Base-by-base conservation (phyloP, 164 flowering plant genomes). In the Tetracentron sinense region DNA sequence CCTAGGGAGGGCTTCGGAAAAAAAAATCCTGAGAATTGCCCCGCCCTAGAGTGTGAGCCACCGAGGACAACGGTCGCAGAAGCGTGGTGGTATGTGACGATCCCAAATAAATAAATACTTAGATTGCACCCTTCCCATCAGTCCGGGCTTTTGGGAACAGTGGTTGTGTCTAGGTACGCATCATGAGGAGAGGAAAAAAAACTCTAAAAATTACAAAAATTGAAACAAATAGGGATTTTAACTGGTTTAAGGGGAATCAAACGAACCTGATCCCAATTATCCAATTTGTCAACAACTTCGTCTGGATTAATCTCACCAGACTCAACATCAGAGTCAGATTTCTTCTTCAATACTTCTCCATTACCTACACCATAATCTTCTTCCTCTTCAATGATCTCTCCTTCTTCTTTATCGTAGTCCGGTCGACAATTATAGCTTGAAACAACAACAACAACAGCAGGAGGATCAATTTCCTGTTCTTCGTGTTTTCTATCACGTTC, bases 321-420 rank as follows among this genome's bases (percentile, higher is more conserved):
- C 63, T 85, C 90, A 8, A 50, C 75, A 57, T 77, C 84, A 15
- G 86, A 83, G 11, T 67, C 73, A 25, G 12, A 25, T 31, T 62
- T 67, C 67, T 44, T 65, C 52, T 63, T 66, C 67, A 1, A 35
- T 16, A 67, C 29, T 2, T 47, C 67, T 16, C 42, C 64, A 17
- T 42, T 46, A 21, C 28, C 60, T 27, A 19, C 71, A 23, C 48
- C 75, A 42, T 20, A 38, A n/a, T 7, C 70, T 15, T 75, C 83
- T 29, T 70, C 83, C 28, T 90, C 96, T 23, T 90, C 98, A 16
- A 90, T 79, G 71, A 94, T 94, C 75, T 94, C 98, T 0, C 98
- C 98, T 75, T 94, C 98, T 71, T 94, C 98, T 75, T 85, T 86
- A 20, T 94, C 98, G 28, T 90, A 81, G 61, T 84, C 78, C 0